Evolutionary conservation across 768 basidiomycete genomes (phyloP).

Genomic region (Solioccasus polychromus): DNA sequence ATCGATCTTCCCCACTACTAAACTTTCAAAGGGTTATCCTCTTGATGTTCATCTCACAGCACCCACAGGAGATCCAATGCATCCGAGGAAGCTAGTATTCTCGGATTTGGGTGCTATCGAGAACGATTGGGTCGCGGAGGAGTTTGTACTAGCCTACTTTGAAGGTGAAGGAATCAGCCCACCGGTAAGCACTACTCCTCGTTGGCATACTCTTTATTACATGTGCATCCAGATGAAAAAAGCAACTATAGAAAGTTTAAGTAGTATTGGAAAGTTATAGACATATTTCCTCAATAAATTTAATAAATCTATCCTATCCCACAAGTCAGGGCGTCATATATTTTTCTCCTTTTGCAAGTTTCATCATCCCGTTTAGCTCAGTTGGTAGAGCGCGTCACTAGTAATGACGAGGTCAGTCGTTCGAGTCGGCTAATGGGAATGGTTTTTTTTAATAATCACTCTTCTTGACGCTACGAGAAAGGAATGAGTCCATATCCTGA

Average conservation of each 20-base stretch:
- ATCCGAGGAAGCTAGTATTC: conserved; percentile 57
- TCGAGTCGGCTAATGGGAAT: conserved; percentile 54
- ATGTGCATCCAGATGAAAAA: conserved; percentile 27
- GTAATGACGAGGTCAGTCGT: conserved; percentile 71
- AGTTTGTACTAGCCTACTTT: conserved; percentile 75
- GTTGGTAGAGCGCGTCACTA: conserved; percentile 67
- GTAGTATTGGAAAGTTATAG: conserved; percentile 14
- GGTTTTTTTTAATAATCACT: conserved; percentile 5
- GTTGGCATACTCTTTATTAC: background rate
- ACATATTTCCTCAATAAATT: no score
- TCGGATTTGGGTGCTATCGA: conserved; percentile 73
- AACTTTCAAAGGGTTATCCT: conserved; percentile 62
- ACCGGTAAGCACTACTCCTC: conserved; percentile 44
- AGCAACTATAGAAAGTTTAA: conserved; percentile 23
- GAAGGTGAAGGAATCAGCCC: conserved; percentile 70
- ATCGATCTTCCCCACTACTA: conserved; percentile 70
- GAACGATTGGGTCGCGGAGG: conserved; percentile 69
- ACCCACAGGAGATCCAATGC: conserved; percentile 43
- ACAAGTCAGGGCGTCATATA: no score
- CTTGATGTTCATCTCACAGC: conserved; percentile 68
- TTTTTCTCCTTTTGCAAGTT: no score
- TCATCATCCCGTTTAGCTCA: conserved; percentile 35
- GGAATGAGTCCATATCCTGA: no score
- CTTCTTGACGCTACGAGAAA: no score
- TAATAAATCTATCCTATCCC: no score